Base-by-base conservation (phyloP, 2,329 filamentous ascomycete genomes). In the Scorias spongiosa region DNA sequence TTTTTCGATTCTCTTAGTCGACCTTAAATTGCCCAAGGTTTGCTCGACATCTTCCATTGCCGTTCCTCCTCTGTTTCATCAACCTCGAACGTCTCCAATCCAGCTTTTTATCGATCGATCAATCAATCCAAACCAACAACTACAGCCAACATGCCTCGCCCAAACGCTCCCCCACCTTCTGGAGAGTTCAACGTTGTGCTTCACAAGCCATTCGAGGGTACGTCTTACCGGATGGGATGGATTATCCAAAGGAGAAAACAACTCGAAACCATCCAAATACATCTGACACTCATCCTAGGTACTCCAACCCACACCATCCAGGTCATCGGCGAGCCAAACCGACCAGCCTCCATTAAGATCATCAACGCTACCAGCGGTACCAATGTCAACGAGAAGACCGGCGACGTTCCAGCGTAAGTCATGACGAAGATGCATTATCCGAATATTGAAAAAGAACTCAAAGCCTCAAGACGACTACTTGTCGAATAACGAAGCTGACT, bases 241-340 rank as follows among this genome's bases (percentile, higher is more conserved):
- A 34, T 5, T 17, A 34, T 34, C 10, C 5, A 34, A 38, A 29
- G 40, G 34, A 41, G 12, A 41, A 15, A 15, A 15, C 18, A 20
- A 41, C 29, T 28, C 8, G 26, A 10, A 17, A 36, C 46, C 20
- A 26, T 7, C 20, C 20, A 26, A 26, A 7, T 26, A 26, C 20
- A 26, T 38, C 42, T 51, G 48, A 54, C 26, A 47, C 40, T 8
- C 17, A 39, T 9, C 32, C 51, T 15, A 60, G 63, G 63, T 52
- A 51, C 46, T 10, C 47, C 54, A 14, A 52, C 47, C 9, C 51
- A 57, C 51, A 58, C 54, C 34, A 53, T 67, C 46, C 62, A 65
- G 47, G 58, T 67, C 42, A 62, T 63, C 30, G 63, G 64, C 47
- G 61, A 63, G 51, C 59, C 58, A 40, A 64, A 66, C 52, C 60